Conservation (phyloP, 169 alveolate genomes). For the Eimeria sp. region DNA sequence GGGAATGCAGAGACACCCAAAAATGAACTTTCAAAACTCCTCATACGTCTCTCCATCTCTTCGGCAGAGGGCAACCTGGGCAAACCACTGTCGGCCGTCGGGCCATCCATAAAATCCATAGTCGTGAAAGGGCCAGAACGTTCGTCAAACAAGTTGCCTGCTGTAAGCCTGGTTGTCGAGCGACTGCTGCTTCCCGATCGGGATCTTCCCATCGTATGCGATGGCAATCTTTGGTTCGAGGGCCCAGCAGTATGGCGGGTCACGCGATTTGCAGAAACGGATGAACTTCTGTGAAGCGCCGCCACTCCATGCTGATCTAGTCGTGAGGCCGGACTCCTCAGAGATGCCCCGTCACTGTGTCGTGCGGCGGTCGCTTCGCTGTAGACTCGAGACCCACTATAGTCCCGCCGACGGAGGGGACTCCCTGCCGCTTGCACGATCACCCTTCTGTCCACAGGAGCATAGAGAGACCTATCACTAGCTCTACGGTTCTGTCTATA, state of each 20-base stretch:
- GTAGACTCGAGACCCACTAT: neutral
- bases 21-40: neutral
- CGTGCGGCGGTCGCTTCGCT: neutral
- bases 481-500: neutral
- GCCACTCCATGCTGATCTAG: neutral
- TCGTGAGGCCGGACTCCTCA: neutral
- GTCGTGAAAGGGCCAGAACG: neutral
- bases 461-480: neutral
- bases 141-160: neutral
- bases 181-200: neutral
- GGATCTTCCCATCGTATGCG: neutral
- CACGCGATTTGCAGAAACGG: neutral
- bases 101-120: neutral
- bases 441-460: slow-evolving; percentile 29
- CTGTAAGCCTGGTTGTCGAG: neutral
- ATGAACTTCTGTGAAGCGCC: neutral
- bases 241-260: neutral
- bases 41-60: neutral
- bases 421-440: slow-evolving; percentile 12
- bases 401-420: neutral
- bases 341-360: neutral
- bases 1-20: neutral
- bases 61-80: neutral
- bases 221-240: neutral
- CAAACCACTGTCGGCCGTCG: neutral